Evolutionary conservation across 139 green algal species (phyloP).

Genomic region (Chlorella sp.): DNA sequence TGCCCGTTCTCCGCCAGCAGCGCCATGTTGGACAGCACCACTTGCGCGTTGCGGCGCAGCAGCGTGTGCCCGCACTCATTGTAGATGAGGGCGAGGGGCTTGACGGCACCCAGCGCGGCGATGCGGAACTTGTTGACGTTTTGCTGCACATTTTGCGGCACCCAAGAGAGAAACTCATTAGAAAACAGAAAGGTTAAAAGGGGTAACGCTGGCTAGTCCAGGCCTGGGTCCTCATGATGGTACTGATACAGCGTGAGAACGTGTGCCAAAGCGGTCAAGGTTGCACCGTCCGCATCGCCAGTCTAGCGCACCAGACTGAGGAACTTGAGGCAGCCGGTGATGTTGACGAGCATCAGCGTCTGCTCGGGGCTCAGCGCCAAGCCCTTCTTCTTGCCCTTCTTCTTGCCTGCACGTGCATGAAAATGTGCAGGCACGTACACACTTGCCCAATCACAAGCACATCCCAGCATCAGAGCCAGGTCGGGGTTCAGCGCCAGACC

Average conservation of each 20-base stretch:
- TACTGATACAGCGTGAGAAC: no score
- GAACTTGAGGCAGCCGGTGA: conserved; percentile 27
- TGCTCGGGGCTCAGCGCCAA: conserved; percentile 21
- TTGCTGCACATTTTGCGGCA: no score
- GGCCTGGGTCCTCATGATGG: no score
- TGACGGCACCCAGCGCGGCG: conserved; percentile 14
- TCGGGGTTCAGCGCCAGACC: no score
- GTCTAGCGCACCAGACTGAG: conserved; percentile 13
- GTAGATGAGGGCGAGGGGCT: conserved; percentile 15
- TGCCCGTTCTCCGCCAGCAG: conserved; percentile 25
- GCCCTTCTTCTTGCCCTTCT: conserved; percentile 21
- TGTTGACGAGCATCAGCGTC: conserved; percentile 1
- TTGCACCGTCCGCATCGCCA: no score
- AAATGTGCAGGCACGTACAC: conserved; percentile 1
- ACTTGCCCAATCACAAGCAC: neutral
- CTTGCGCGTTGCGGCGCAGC: conserved; percentile 24
- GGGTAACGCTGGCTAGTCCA: no score
- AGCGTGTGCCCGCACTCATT: conserved; percentile 19
- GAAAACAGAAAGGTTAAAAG: no score
- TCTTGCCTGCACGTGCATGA: conserved; percentile 13
- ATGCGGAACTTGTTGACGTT: conserved; percentile 23
- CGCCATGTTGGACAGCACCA: conserved; percentile 20
- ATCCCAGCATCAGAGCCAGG: no score
- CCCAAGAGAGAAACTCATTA: no score
- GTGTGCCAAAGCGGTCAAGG: no score